Evolutionary conservation across 768 basidiomycete genomes (phyloP), one percentile per base, ranked within the genome.

Genomic region (Paxillus involutus): DNA sequence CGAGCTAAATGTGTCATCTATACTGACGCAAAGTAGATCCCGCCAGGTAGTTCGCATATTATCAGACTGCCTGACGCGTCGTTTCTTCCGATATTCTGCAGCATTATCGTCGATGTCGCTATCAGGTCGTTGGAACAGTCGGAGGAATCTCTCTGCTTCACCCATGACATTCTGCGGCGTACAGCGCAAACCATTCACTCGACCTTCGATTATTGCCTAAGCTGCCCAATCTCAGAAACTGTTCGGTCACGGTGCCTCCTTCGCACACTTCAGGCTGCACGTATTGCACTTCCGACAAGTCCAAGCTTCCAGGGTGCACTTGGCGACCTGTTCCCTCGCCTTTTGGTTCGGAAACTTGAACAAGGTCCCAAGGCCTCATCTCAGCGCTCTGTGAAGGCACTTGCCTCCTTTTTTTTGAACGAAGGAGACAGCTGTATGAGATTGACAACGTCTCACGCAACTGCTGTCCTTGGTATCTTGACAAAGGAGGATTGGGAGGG

Each of bases 61-160:
- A 62, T 81, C 36, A 64, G 67, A 45, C 58, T 83, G 26, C 70
- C 73, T 17, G 70, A 66, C 47, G 55, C 71, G 11, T 64, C 74
- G 24, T 77, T 78, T 44, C 60, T 84, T 8, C 71, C 79, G 4
- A 64, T 75, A 3, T 76, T 87, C 52, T 69, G 82, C 44, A 73
- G 75, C 33, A 67, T 79, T 33, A 62, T 82, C 21, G 62, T 80
- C 17, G 75, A 81, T 36, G 63, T 82, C 13, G 59, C 81, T 21
- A 67, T 74, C 30, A 73, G 71, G 47, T 64, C 76, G 2, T 53
- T 85, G 44, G 69, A 66, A 40, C 76, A 77, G 3, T 62, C 77
- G 1, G 65, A 80, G 12, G 72, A 74, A 41, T 76, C 73, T 12
- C 75, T 77, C 33, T 79, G 78, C 71, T 80, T 83, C 47, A 71